Conservation (phyloP, 2,329 filamentous ascomycete species). For the Neofusicoccum sp. region DNA sequence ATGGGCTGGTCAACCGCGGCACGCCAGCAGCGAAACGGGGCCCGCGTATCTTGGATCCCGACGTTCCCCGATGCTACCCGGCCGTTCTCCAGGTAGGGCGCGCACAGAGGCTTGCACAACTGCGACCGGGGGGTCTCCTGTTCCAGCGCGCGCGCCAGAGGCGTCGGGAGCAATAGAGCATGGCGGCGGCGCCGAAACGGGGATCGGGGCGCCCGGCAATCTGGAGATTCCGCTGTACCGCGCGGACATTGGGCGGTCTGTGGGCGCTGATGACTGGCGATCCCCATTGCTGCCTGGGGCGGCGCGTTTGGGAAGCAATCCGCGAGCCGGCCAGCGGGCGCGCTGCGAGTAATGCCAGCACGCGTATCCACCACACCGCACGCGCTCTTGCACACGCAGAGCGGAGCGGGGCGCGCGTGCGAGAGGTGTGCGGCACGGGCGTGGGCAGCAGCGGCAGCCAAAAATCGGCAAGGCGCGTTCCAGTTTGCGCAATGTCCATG, state of each 20-base stretch:
- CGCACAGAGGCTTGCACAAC: background rate
- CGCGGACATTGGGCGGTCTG: background rate
- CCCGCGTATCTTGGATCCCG: slow-evolving; percentile 16
- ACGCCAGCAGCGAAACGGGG: slow-evolving; percentile 7
- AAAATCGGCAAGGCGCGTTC: slow-evolving; percentile 9
- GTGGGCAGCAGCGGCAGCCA: slow-evolving; percentile 13
- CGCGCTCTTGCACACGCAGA: background rate
- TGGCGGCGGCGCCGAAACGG: background rate
- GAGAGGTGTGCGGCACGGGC: slow-evolving; percentile 8
- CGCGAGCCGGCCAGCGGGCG: background rate
- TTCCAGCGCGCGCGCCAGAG: background rate
- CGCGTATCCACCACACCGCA: background rate
- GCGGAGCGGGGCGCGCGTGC: background rate
- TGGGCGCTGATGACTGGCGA: slow-evolving; percentile 7
- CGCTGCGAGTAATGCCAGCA: background rate
- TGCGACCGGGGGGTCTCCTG: slow-evolving; percentile 6
- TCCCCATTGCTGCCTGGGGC: slow-evolving; percentile 18
- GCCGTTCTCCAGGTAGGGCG: background rate
- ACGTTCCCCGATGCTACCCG: slow-evolving; percentile 16
- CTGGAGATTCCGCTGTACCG: slow-evolving; percentile 16
- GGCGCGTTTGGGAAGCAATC: slow-evolving; percentile 10
- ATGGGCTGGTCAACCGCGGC: slow-evolving; percentile 2
- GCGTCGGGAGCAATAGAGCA: background rate
- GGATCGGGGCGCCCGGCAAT: background rate
- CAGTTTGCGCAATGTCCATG: slow-evolving; percentile 14